Evolutionary conservation across 2,329 filamentous ascomycete species (phyloP), one percentile per base, ranked within the genome.

Genomic region (Colletotrichum theobromicola): DNA sequence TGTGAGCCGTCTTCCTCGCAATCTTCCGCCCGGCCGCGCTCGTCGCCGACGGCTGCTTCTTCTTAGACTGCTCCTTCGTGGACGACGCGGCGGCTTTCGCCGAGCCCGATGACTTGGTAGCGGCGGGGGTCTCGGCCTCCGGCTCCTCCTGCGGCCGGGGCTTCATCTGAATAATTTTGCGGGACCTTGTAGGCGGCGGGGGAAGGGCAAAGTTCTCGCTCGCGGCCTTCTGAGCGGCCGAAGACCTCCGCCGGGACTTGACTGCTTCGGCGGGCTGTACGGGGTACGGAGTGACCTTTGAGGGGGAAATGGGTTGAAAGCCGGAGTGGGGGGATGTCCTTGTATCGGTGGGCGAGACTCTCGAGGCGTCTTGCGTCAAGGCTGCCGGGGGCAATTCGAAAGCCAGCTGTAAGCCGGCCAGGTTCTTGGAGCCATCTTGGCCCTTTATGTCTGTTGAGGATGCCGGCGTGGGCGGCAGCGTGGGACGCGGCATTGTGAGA

Each of bases 121-220:
- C 15, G 60, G 80, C 68, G 30, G 78, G 67, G 66, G 76, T 76
- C 55, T 80, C 28, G 6, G n/a, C 78, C 26, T 77, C 76, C 42
- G 82, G 77, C 69, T 85, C 81, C 74, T 87, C 81, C 77, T 90
- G 85, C 34, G 83, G 79, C 30, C 87, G 85, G 21, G 91, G 96
- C 84, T 98, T 98, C 96, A 98, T 98, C 85, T 98, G 96, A 73
- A 98, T 98, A 82, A 99, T 98, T 86, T 97, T 98, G 80, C 96
- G 93, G 55, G 95, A 94, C 76, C 96, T 90, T 4, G 96, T 98
- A 0, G 97, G 97, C 18, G 96, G 97, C 12, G 97, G 97, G 24
- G 97, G 97, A 18, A 99, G 90, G 12, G 94, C 90, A 82, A 98
- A 97, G 62, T 90, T 87, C 78, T 92, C 90, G 77, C 91, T 93